Evolutionary conservation across 495 filamentous ascomycete species (phyloP), one percentile per base, ranked within the genome.

Genomic region (Cercophora newfieldiana): DNA sequence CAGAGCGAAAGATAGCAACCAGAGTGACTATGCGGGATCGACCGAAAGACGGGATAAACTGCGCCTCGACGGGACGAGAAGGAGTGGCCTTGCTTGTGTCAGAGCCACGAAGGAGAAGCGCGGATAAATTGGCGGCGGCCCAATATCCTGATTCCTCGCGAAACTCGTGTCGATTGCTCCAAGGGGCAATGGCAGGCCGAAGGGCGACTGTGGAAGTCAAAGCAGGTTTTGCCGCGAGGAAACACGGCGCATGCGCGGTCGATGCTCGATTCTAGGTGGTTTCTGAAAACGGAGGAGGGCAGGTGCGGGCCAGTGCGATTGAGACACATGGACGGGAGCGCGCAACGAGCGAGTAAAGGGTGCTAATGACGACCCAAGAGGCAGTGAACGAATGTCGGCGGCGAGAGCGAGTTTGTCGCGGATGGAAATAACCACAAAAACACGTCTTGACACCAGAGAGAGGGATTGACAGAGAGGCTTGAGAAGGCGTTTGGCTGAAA

Each of bases 221-320:
- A 66, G 69, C 69, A 69, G 71, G 69, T 66, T 73, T 69, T 66
- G 62, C 54, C 33, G 68, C 65, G 26, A 56, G 61, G 58, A 66
- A 66, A 48, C 26, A 56, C 19, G 49, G 68, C 66, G 64, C 66
- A 72, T 72, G 55, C 62, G 62, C 14, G 21, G 51, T 24, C 6
- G 54, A 7, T n/a, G 50, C 16, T 50, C 37, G 57, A 57, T 4
- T 5, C 26, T 30, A 25, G 54, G 22, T 28, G 37, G 19, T 6
- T 2, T 24, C 6, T 7, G 24, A 53, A 53, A 29, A 26, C 54
- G 49, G 22, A 33, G 19, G 60, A 64, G 26, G 50, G 48, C 59
- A 58, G 55, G 60, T 37, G 37, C 31, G 26, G 25, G 29, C 58
- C 2, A 37, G 30, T 30, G 49, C 59, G 31, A 49, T 51, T 24